Base-by-base conservation (phyloP, 352 stramenopile species). In the Globisporangium acanthophoron region DNA sequence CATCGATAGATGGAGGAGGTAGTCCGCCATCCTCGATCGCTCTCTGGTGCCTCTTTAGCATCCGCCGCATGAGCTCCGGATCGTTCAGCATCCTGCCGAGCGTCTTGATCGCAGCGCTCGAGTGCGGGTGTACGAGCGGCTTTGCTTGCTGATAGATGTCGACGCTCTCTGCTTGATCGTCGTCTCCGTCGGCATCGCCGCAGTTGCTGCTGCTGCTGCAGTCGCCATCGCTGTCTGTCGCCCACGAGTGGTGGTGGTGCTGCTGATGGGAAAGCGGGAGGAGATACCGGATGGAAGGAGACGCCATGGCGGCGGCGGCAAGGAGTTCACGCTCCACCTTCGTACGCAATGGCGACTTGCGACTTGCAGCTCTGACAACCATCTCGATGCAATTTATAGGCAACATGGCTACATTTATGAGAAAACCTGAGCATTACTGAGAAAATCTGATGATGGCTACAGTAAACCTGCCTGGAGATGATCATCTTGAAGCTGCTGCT, bases 71-170 rank as follows among this genome's bases (percentile, higher is more conserved):
- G 15, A 91, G 48, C 27, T 84, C 65, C 4, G 50, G 59, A 39
- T 78, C 60, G 15, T 64, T 61, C 33, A 87, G 50, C 45, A 90
- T 85, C 33, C 70, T 73, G 37, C 73, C 71, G 3, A 88, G 62
- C 1, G 78, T 92, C 60, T 80, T 81, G 16, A 76, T 69, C 20
- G 68, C 71, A 18, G 82, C 75, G 29, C 62, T 86, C 33, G 79
- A 90, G n/a, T 83, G 65, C 13, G 74, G 65, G 21, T 88, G 74
- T 16, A 92, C 62, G 16, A 90, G 64, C 21, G 79, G 72, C 6
- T 77, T 70, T 11, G 78, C 66, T 40, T 91, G 80, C 27, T 64
- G 68, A 54, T 87, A 86, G 24, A 88, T 35, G 15, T 70, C 64
- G 11, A 84, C 52, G 52, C 62, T 71, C n/a, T 9, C n/a, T 9